A percentile compares a stretch with the other conserved stretches of the same genome.
Conservation (phyloP, 2,329 filamentous ascomycete genomes). For the Tolypocladium guangdongense region DNA sequence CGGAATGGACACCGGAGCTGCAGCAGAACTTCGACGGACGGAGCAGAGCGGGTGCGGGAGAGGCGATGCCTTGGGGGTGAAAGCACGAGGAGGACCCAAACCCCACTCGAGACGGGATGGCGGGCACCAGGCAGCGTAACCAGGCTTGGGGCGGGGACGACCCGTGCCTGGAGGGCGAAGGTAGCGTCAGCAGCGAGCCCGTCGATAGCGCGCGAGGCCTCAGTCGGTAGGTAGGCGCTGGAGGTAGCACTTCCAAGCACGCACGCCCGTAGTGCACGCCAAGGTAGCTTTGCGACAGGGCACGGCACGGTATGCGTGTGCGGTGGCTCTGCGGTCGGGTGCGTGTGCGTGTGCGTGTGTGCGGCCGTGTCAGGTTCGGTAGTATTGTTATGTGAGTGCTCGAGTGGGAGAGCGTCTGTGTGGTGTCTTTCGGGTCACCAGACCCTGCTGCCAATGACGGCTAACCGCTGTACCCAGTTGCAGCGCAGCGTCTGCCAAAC, state of each 20-base stretch:
- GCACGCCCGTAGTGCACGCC: neutral
- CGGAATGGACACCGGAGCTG: conserved; percentile 1
- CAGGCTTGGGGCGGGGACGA: conserved; percentile 14
- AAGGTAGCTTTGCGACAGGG: neutral
- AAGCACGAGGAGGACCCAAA: conserved; percentile 1
- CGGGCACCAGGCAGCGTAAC: conserved; percentile 14
- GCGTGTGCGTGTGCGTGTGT: conserved; percentile 1
- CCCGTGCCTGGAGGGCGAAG: conserved; percentile 2
- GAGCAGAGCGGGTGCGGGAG: conserved; percentile 1
- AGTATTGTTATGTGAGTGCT: neutral
- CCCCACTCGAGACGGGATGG: conserved; percentile 10
- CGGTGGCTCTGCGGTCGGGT: neutral
- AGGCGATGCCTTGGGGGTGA: conserved; percentile 3
- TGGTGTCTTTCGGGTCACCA: conserved; percentile 11
- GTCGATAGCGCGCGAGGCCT: conserved; percentile 4
- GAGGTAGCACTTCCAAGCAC: neutral
- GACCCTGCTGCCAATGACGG: conserved; percentile 10
- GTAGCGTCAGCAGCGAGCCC: conserved; percentile 1
- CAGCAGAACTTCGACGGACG: neutral
- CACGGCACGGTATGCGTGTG: neutral
- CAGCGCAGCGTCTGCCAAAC: conserved; percentile 19
- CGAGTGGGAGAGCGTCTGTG: conserved; percentile 5
- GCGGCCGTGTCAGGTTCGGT: neutral
- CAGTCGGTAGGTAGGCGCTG: neutral
- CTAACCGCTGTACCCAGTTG: conserved; percentile 16